Evolutionary conservation across 1,284 basidiomycete species (phyloP).

Genomic region (Pseudozyma thailandica): DNA sequence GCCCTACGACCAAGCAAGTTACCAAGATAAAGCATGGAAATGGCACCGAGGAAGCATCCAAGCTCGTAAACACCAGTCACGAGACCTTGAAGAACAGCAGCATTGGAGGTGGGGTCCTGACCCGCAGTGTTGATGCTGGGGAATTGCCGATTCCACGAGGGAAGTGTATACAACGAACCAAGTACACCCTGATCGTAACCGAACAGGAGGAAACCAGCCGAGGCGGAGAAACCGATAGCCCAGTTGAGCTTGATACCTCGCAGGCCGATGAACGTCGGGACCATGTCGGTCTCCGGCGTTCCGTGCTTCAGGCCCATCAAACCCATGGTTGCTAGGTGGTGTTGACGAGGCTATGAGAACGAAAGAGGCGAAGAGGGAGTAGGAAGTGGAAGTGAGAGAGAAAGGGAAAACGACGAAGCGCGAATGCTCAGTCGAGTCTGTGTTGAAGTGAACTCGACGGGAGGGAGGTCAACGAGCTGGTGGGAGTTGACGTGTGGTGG

Average conservation of each 20-base stretch:
- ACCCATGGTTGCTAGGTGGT: constrained; percentile 23
- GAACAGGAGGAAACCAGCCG: constrained; percentile 65
- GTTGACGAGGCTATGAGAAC: background rate
- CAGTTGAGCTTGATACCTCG: constrained; percentile 54
- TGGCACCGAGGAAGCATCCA: constrained; percentile 62
- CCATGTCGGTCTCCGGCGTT: constrained; percentile 44
- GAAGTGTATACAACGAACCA: constrained; percentile 62
- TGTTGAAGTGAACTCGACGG: background rate
- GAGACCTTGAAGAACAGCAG: constrained; percentile 56
- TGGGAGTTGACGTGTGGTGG: too few relatives aligned
- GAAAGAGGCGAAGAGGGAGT: background rate
- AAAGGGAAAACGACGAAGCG: background rate
- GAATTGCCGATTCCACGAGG: constrained; percentile 53
- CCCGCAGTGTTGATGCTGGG: constrained; percentile 56
- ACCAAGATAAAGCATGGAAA: constrained; percentile 63
- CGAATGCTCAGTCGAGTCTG: background rate
- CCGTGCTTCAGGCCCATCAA: constrained; percentile 32
- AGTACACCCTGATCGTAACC: constrained; percentile 67
- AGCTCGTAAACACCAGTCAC: constrained; percentile 65
- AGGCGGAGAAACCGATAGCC: constrained; percentile 61
- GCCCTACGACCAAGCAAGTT: constrained; percentile 60
- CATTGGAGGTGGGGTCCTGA: constrained; percentile 28
- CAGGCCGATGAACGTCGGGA: constrained; percentile 55
- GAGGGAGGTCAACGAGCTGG: too few relatives aligned
- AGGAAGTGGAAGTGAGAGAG: background rate